Percentiles rank a stretch among this genome's conserved stretches.
Evolutionary conservation across 257 asterid species (phyloP).

Genomic region (Rubia yunnanensis): DNA sequence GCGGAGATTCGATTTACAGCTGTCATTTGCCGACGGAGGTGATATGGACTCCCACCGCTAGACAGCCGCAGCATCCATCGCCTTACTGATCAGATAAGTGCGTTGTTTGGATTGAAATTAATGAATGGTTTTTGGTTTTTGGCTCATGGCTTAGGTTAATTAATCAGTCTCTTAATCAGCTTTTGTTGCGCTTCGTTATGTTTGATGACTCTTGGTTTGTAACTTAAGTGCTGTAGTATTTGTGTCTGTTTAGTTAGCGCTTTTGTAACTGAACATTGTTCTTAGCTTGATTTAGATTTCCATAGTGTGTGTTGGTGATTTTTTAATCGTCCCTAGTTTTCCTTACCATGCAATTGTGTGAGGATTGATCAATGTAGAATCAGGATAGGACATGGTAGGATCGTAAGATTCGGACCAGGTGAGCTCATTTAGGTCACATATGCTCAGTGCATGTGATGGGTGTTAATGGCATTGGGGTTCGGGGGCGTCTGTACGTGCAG

Average conservation of each 20-base stretch:
- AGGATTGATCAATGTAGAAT: no score
- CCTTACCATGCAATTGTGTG: no score
- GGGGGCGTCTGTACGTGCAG: no score
- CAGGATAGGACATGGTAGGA: no score
- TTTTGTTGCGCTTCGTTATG: not conserved
- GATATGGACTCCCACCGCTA: constrained; percentile 51
- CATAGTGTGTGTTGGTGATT: not conserved
- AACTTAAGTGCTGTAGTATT: not conserved
- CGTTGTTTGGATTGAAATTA: not conserved
- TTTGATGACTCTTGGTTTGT: not conserved
- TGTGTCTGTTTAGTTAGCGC: no score
- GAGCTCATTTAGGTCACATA: no score
- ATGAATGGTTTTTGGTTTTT: not conserved
- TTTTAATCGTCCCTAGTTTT: not conserved
- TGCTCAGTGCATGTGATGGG: no score
- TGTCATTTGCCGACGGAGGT: constrained; percentile 42
- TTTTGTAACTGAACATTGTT: no score
- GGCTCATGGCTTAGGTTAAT: constrained; percentile 2
- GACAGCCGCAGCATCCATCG: constrained; percentile 49
- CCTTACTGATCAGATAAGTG: constrained; percentile 27
- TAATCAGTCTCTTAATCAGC: not conserved
- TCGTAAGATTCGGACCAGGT: no score
- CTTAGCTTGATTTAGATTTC: not conserved
- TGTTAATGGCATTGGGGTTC: no score
- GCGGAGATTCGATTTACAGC: constrained; percentile 24